Percentiles rank a stretch among this genome's conserved stretches.
phyloP scores from a whole-genome alignment of 176 grass and related monocot species.

The Carex myosuroides region DNA sequence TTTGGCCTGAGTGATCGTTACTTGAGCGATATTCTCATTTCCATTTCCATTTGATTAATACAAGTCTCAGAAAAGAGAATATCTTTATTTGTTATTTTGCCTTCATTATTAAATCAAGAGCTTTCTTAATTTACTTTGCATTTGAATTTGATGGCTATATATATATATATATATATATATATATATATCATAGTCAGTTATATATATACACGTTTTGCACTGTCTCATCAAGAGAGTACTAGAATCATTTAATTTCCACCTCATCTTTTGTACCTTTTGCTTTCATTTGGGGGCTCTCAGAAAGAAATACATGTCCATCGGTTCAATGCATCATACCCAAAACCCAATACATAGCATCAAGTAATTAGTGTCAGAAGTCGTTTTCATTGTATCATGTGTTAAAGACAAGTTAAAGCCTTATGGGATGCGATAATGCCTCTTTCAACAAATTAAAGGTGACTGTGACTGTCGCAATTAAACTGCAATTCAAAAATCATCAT shows the following conservation, averaged over 20 bases:
- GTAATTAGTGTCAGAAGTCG: background rate
- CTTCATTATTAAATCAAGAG: background rate
- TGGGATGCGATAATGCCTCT: background rate
- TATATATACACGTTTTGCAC: background rate
- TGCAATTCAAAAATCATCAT: background rate
- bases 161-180: background rate
- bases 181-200: too few relatives aligned
- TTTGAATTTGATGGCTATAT: slow-evolving; percentile 5
- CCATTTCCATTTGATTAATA: background rate
- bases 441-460: background rate
- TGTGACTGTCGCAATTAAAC: slow-evolving; percentile 1
- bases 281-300: background rate
- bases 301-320: background rate
- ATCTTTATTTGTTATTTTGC: background rate
- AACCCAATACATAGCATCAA: background rate
- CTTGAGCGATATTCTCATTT: too few relatives aligned
- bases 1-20: too few relatives aligned
- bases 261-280: background rate
- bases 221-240: background rate
- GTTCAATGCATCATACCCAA: background rate
- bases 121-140: background rate
- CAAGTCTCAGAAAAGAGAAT: background rate
- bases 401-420: too few relatives aligned
- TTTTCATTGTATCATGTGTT: background rate
- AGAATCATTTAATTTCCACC: background rate